Conservation (phyloP, 2,329 filamentous ascomycete species). For the Elsinoe fawcettii region DNA sequence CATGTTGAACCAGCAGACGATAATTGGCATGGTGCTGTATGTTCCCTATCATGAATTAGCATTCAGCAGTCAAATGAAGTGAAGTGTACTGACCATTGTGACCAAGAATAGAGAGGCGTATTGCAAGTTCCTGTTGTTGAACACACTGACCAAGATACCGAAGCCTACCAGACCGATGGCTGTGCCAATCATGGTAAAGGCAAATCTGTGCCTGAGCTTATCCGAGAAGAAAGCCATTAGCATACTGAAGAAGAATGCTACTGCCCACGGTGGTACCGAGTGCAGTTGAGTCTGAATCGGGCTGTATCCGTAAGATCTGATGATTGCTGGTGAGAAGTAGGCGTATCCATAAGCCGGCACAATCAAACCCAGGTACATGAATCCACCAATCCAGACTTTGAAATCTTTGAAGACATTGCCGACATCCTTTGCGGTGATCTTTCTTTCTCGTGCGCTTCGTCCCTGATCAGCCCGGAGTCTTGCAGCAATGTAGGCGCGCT, state of each 20-base stretch:
- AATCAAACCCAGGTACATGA: slow-evolving; percentile 46
- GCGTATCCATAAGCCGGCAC: slow-evolving; percentile 38
- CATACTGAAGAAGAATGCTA: slow-evolving; percentile 73
- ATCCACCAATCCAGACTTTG: slow-evolving; percentile 42
- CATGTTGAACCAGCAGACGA: slow-evolving; percentile 49
- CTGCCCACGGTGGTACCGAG: slow-evolving; percentile 56
- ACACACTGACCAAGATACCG: slow-evolving; percentile 62
- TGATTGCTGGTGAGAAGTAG: slow-evolving; percentile 43
- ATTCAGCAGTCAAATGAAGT: neutral
- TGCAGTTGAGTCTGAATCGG: slow-evolving; percentile 48
- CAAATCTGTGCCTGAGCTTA: slow-evolving; percentile 61
- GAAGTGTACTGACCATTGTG: slow-evolving; percentile 50
- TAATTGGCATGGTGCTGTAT: slow-evolving; percentile 82
- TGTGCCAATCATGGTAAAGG: slow-evolving; percentile 63
- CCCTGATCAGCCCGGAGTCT: slow-evolving; percentile 43
- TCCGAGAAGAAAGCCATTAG: slow-evolving; percentile 66
- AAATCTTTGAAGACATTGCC: slow-evolving; percentile 41
- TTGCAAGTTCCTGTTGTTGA: slow-evolving; percentile 58
- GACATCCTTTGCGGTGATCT: slow-evolving; percentile 38
- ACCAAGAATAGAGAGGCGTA: slow-evolving; percentile 79
- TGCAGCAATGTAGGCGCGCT: slow-evolving; percentile 40
- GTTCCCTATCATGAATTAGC: slow-evolving; percentile 11
- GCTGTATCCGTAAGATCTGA: slow-evolving; percentile 44
- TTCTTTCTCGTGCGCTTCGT: slow-evolving; percentile 37
- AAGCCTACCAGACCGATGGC: slow-evolving; percentile 66